These are phyloP conservation scores for Chalciporus sphaerocephalus DNA, from an alignment of 768 basidiomycete species.

Conservation along the genomic window DNA sequence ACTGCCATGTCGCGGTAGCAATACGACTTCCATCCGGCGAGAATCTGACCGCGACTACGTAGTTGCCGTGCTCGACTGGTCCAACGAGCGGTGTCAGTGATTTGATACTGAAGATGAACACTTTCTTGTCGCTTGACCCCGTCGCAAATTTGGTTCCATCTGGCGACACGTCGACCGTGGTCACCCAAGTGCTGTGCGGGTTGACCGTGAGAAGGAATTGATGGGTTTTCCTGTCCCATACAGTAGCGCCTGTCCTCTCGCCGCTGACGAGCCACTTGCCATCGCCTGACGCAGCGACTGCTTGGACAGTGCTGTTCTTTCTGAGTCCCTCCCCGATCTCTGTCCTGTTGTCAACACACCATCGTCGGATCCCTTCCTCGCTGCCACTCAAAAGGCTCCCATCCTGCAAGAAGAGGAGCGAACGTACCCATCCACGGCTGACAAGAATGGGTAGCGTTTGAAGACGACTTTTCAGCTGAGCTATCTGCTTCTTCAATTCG, in stretches of 20 bases:
- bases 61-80: not conserved
- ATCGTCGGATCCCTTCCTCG: too few relatives aligned
- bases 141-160: constrained; percentile 4
- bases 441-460: too few relatives aligned
- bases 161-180: not conserved
- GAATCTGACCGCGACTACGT: not conserved
- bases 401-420: too few relatives aligned
- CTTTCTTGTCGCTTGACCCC: not conserved
- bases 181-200: not conserved
- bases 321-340: too few relatives aligned
- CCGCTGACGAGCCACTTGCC: not conserved
- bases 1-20: not conserved
- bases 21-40: not conserved
- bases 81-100: not conserved
- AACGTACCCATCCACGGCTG: too few relatives aligned
- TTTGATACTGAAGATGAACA: not conserved
- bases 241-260: not conserved
- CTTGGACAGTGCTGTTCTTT: too few relatives aligned
- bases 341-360: too few relatives aligned
- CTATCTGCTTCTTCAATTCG: too few relatives aligned
- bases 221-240: not conserved
- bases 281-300: not conserved
- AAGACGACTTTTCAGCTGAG: too few relatives aligned
- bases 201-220: not conserved
- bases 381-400: too few relatives aligned